Evolutionary conservation across 2,329 filamentous ascomycete genomes (phyloP), one percentile per base, ranked within the genome.

Genomic region (Xylariaceae sp.): DNA sequence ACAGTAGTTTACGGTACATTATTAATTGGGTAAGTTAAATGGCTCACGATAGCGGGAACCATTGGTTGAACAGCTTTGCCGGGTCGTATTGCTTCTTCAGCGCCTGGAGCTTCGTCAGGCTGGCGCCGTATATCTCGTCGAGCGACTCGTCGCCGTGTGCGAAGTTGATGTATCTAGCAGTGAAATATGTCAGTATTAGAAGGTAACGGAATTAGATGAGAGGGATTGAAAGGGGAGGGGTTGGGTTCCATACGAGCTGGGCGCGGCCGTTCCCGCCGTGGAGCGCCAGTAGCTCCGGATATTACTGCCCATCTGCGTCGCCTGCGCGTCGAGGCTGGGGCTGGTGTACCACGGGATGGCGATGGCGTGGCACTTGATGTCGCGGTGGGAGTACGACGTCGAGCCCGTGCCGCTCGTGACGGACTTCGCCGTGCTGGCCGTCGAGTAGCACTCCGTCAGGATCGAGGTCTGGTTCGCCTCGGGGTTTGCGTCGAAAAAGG

Each of bases 291-390:
- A 61, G 12, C 64, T 63, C 36, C 69, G 59, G 3, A 70, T 63
- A 15, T 57, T 61, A 21, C 51, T 54, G 10, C 68, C 72, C 53
- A 73, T 74, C 2, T 32, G 56, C 34, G 65, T 32, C 0, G 72
- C 74, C 37, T 63, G 63, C 1, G 22, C 48, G 53, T 75, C 72
- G 2, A 75, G 58, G 3, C 58, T 57, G 0, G 64, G 54, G 50
- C 72, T 68, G 1, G 59, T 61, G 43, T 75, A 74, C 72, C 71
- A 74, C 0, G 72, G 68, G 13, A 74, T 70, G 0, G 68, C 65
- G 37, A 74, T 63, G 0, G 68, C 68, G 52, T 74, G 63, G 16
- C 67, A 69, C 44, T 71, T 68, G 39, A 70, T 64, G 19, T 68
- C 61, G 1, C 68, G 64, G 16, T 66, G 66, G 8, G 71, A 68